A percentile compares a stretch with the other conserved stretches of the same genome.
These are phyloP conservation scores for Leccinellum albellum DNA, from an alignment of 768 basidiomycete species.

Conservation along the genomic window DNA sequence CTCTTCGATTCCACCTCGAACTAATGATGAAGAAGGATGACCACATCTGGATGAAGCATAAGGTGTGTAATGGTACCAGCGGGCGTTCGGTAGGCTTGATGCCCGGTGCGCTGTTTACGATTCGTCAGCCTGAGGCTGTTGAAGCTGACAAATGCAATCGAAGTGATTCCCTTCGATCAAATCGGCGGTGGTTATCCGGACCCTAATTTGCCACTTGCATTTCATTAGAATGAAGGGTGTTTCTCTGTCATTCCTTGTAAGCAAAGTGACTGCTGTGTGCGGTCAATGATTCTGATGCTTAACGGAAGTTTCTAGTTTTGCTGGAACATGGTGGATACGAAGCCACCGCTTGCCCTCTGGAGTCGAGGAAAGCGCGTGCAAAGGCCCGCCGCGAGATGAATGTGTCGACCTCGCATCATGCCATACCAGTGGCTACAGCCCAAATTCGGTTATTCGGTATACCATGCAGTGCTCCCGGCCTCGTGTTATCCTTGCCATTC, in stretches of 20 bases:
- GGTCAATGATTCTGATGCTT: constrained; percentile 5
- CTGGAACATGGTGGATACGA: constrained; percentile 6
- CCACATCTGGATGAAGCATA: constrained; percentile 9
- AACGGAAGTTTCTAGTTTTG: constrained; percentile 11
- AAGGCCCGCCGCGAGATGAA: constrained; percentile 13
- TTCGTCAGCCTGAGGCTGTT: not conserved
- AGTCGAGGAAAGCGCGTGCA: constrained; percentile 13
- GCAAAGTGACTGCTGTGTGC: constrained; percentile 11
- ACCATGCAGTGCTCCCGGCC: constrained; percentile 24
- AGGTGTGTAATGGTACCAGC: constrained; percentile 11
- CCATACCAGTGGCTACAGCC: constrained; percentile 10
- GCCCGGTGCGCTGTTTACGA: constrained; percentile 12
- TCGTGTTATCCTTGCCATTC: constrained; percentile 27
- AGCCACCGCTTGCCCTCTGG: constrained; percentile 4
- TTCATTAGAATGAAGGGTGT: constrained; percentile 21
- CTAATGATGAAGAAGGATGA: not conserved
- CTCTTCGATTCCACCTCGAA: constrained; percentile 7
- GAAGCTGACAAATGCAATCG: constrained; percentile 17
- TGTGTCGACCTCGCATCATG: constrained; percentile 16
- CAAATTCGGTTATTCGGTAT: constrained; percentile 15
- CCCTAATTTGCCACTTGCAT: constrained; percentile 18
- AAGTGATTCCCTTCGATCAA: constrained; percentile 12
- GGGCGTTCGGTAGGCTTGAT: constrained; percentile 15
- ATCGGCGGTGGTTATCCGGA: constrained; percentile 18
- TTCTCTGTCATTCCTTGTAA: constrained; percentile 9